Conservation (phyloP, 306 rosid species). For the Malus sieversii region DNA sequence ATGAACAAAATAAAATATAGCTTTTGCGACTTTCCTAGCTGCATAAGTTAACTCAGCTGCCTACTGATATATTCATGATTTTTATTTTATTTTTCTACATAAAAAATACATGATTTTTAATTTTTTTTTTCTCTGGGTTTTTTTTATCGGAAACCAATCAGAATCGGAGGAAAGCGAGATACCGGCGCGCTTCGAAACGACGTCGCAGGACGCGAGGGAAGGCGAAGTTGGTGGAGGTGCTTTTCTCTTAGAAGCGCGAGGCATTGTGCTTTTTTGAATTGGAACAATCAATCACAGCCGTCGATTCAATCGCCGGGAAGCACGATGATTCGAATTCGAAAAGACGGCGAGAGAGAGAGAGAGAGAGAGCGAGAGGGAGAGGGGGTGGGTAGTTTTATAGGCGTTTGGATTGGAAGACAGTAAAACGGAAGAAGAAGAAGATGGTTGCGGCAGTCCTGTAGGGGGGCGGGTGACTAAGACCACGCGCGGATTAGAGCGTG, state of each 20-base stretch:
- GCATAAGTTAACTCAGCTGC: background rate
- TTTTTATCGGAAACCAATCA: constrained; percentile 22
- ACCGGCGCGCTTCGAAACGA: constrained; percentile 45
- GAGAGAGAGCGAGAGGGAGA: background rate
- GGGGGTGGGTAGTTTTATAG: background rate
- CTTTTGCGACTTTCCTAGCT: background rate
- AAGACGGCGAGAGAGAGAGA: background rate
- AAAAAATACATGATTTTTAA: background rate
- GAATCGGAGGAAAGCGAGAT: constrained; percentile 11
- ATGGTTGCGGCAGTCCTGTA: background rate
- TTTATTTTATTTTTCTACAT: background rate
- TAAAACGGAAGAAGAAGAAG: background rate
- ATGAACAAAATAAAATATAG: background rate
- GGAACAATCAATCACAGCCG: background rate
- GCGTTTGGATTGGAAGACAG: background rate
- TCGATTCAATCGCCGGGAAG: background rate
- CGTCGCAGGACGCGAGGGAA: constrained; percentile 27
- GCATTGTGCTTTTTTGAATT: constrained; percentile 24
- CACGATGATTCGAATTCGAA: background rate
- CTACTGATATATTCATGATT: background rate
- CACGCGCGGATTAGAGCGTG: constrained; percentile 10
- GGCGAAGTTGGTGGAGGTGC: constrained; percentile 27
- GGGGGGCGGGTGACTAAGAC: background rate
- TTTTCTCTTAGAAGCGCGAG: constrained; percentile 56
- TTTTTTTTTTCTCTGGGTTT: background rate